Conservation (phyloP, 1,284 basidiomycete genomes). For the Sanghuangporus baumii region DNA sequence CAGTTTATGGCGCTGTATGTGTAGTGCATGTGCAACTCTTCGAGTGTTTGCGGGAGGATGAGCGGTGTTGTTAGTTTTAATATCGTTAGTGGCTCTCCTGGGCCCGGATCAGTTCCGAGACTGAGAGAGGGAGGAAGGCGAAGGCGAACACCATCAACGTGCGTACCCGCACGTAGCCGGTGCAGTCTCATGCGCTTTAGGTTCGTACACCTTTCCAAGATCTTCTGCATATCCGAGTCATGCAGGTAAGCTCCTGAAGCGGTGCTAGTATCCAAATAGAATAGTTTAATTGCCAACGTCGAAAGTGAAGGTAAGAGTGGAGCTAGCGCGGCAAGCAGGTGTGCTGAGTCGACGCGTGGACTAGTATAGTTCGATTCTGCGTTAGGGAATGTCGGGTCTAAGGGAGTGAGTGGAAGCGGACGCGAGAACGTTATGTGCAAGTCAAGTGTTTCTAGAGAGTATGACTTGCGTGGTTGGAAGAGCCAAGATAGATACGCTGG, state of each 20-base stretch:
- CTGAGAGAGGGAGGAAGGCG: background rate
- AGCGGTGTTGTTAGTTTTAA: background rate
- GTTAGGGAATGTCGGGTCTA: background rate
- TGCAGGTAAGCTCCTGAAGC: background rate
- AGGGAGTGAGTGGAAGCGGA: background rate
- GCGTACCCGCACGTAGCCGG: background rate
- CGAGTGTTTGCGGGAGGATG: slow-evolving; percentile 2
- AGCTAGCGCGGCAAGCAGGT: background rate
- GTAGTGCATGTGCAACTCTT: slow-evolving; percentile 9
- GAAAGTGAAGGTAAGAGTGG: slow-evolving; percentile 3
- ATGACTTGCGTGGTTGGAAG: slow-evolving; percentile 6
- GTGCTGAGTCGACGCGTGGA: background rate
- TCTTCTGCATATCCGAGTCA: slow-evolving; percentile 3
- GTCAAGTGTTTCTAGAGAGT: slow-evolving; percentile 1
- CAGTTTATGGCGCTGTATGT: slow-evolving; percentile 3
- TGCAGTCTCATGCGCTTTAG: background rate
- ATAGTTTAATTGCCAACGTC: background rate
- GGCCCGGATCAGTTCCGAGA: background rate
- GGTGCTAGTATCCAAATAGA: slow-evolving; percentile 10
- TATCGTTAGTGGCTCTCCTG: background rate
- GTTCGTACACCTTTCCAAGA: background rate
- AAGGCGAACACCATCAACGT: background rate
- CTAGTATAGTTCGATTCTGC: background rate
- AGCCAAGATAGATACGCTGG: slow-evolving; percentile 10
- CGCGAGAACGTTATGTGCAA: slow-evolving; percentile 9